Evolutionary conservation across 306 rosid genomes (phyloP).

Genomic region (Casuarina glauca): DNA sequence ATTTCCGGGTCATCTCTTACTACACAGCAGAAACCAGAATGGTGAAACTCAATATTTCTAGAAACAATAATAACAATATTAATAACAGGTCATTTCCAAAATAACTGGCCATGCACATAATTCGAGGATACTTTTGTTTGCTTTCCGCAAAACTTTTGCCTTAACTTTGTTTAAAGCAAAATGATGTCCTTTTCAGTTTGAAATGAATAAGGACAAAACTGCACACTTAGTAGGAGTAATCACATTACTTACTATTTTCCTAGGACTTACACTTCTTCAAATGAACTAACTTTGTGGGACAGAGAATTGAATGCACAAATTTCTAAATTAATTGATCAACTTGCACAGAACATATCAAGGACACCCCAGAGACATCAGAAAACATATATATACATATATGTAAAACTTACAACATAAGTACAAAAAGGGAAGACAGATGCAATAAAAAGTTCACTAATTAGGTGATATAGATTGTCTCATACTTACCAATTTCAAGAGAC

Average conservation of each 20-base stretch:
- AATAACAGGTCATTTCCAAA: background rate
- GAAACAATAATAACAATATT: background rate
- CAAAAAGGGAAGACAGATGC: background rate
- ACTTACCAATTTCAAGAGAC: conserved; percentile 87
- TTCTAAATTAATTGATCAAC: background rate
- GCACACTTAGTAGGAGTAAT: background rate
- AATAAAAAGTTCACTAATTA: background rate
- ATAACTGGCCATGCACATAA: background rate
- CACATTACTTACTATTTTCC: background rate
- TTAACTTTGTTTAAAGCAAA: too few relatives aligned
- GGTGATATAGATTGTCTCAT: background rate
- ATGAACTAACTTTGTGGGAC: background rate
- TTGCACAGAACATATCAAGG: background rate
- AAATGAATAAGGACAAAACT: background rate
- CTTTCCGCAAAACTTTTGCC: background rate
- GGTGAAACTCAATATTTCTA: background rate
- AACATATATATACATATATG: background rate
- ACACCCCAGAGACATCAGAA: background rate
- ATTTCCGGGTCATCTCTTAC: background rate
- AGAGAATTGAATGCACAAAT: background rate
- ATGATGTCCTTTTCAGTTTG: too few relatives aligned
- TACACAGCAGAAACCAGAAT: background rate
- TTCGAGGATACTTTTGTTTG: background rate
- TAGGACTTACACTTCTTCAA: background rate
- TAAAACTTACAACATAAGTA: background rate